These are phyloP conservation scores for Pyrenophora seminiperda DNA, from an alignment of 2,329 filamentous ascomycete species.

Conservation along the genomic window DNA sequence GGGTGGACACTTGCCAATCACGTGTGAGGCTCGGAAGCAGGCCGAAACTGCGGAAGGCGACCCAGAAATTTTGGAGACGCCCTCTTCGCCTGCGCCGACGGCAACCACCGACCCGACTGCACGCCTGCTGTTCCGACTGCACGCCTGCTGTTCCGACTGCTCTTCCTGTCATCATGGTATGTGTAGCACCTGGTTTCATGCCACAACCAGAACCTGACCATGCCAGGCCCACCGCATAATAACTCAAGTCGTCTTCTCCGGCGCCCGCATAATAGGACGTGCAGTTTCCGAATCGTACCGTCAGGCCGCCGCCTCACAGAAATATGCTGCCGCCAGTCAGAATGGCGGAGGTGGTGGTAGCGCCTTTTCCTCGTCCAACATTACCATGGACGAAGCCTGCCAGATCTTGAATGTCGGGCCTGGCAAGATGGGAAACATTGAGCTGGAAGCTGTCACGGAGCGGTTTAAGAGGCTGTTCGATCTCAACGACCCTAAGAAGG, in stretches of 20 bases:
- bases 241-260: constrained; percentile 88
- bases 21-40: constrained; percentile 28
- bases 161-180: constrained; percentile 30
- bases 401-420: constrained; percentile 96
- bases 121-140: neutral
- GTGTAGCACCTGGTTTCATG: constrained; percentile 1
- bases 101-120: constrained; percentile 19
- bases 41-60: constrained; percentile 38
- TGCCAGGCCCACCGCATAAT: constrained; percentile 88
- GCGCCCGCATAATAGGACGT: constrained; percentile 87
- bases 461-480: constrained; percentile 96
- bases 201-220: constrained; percentile 31
- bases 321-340: constrained; percentile 76
- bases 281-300: constrained; percentile 94
- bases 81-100: constrained; percentile 19
- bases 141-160: neutral
- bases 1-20: constrained; percentile 26
- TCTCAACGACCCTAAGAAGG: constrained; percentile 90
- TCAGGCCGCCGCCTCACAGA: constrained; percentile 85
- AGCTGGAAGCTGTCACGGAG: constrained; percentile 78
- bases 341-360: constrained; percentile 54
- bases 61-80: constrained; percentile 32
- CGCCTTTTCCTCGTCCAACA: constrained; percentile 68
- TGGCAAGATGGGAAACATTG: constrained; percentile 75
- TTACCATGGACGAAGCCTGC: constrained; percentile 95